Evolutionary conservation across 2,329 filamentous ascomycete genomes (phyloP).

Genomic region (Stachybotrys chartarum): DNA sequence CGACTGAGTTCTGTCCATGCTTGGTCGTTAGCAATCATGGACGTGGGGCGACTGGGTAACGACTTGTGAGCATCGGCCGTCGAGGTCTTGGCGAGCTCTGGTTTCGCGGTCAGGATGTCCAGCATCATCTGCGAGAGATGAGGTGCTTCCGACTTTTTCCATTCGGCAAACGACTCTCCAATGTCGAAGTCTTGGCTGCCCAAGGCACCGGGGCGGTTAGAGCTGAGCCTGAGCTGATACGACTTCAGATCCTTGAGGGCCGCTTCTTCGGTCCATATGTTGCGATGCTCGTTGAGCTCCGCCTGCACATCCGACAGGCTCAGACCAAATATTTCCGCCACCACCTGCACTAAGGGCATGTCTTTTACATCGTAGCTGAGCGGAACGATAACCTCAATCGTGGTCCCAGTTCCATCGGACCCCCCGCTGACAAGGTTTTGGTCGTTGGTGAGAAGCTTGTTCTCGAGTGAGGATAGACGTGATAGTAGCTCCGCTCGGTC

Average conservation of each 20-base stretch:
- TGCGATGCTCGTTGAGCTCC: conserved; percentile 77
- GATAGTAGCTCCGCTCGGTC: conserved; percentile 79
- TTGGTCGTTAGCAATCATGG: conserved; percentile 39
- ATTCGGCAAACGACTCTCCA: conserved; percentile 79
- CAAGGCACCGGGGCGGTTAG: conserved; percentile 70
- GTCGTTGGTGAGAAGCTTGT: conserved; percentile 88
- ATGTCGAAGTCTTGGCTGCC: conserved; percentile 81
- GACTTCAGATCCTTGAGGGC: conserved; percentile 86
- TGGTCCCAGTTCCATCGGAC: conserved; percentile 31
- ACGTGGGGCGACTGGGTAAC: conserved; percentile 44
- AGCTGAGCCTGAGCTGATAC: conserved; percentile 83
- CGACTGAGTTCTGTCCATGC: conserved; percentile 46
- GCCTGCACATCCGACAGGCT: conserved; percentile 73
- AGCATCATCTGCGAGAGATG: conserved; percentile 92
- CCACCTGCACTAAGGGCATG: conserved; percentile 86
- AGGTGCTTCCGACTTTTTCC: conserved; percentile 84
- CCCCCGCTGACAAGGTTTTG: conserved; percentile 59
- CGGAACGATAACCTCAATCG: conserved; percentile 75
- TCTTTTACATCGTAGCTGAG: conserved; percentile 91
- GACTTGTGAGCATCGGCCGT: conserved; percentile 50
- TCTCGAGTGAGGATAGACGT: conserved; percentile 76
- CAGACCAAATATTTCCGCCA: conserved; percentile 79
- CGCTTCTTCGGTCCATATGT: conserved; percentile 83
- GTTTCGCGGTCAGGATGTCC: conserved; percentile 78
- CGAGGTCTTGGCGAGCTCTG: conserved; percentile 74